phyloP scores from a whole-genome alignment of 352 stramenopile species.

The Phytophthora syringae region DNA sequence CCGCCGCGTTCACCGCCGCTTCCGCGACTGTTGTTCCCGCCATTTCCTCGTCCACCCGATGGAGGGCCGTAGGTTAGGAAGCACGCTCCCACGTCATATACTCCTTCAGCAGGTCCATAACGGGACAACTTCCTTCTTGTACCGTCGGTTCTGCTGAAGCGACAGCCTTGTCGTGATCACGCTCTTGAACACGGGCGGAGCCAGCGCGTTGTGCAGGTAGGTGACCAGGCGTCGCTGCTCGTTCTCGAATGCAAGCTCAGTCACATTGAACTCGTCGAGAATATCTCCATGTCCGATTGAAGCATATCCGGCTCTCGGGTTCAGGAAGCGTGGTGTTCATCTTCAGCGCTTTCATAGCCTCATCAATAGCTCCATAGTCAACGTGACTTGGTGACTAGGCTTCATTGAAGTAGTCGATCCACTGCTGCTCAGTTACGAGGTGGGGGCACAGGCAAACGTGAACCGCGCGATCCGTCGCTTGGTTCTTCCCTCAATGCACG shows the following conservation, averaged over 20 bases:
- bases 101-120: neutral
- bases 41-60: neutral
- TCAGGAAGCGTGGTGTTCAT: neutral
- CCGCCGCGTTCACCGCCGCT: neutral
- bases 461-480: neutral
- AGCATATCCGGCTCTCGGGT: neutral
- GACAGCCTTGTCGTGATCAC: neutral
- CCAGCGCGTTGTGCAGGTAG: neutral
- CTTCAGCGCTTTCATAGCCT: neutral
- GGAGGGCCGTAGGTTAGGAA: neutral
- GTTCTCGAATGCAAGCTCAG: neutral
- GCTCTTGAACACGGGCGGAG: neutral
- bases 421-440: neutral
- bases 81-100: conserved; percentile 12
- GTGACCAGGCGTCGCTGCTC: neutral
- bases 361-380: neutral
- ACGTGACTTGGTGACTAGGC: neutral
- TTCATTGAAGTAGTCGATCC: neutral
- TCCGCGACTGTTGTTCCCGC: neutral
- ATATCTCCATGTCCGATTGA: neutral
- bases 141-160: neutral
- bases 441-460: neutral
- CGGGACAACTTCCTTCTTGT: neutral
- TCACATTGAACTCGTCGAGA: neutral
- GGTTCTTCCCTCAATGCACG: neutral